Base-by-base conservation (phyloP, 2,329 filamentous ascomycete species). In the Aspergillus felis region DNA sequence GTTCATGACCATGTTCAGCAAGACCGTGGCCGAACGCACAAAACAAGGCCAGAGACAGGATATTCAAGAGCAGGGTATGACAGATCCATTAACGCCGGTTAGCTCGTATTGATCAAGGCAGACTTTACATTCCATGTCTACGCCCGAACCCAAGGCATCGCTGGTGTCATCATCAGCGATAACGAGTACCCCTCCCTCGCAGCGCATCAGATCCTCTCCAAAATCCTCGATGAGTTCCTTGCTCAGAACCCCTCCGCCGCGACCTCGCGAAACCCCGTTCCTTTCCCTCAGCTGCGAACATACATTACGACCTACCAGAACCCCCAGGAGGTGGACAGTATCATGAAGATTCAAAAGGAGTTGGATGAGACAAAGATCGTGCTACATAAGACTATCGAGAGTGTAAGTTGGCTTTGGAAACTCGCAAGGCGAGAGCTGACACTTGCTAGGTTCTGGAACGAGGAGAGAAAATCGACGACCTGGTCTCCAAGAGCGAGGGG, bases 321-420 rank as follows among this genome's bases (percentile, higher is more conserved):
- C 74, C 92, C 93, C 12, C 82, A 87, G 70, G 84, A 95, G 78
- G 92, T 91, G 64, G 92, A 96, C 78, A 93, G 88, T 76, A 95
- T 97, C 72, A 85, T 91, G 81, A 92, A 91, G 82, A 97, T 99
- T 68, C 93, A 97, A 77, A 89, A 91, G 78, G 92, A 99, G 79
- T 82, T 99, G 60, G 92, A 97, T 71, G 92, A 97, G 82, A 97
- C 93, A 60, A 97, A 97, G 84, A 92, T 96, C 71, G 88, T 96
- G 58, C 82, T 99, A 68, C 92, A 97, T 79, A 96, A 97, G 84
- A 97, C 94, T 48, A 97, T 96, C 68, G 89, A 96, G 80, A 65
- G 58, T 29, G 60, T 62, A n/a, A 42, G 57, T 47, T 24, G 42
- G 28, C 38, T 20, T 20, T n/a, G 12, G 14, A 20, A 12, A 3